phyloP scores from a whole-genome alignment of 2,329 filamentous ascomycete species.

The Diaporthe sp. region DNA sequence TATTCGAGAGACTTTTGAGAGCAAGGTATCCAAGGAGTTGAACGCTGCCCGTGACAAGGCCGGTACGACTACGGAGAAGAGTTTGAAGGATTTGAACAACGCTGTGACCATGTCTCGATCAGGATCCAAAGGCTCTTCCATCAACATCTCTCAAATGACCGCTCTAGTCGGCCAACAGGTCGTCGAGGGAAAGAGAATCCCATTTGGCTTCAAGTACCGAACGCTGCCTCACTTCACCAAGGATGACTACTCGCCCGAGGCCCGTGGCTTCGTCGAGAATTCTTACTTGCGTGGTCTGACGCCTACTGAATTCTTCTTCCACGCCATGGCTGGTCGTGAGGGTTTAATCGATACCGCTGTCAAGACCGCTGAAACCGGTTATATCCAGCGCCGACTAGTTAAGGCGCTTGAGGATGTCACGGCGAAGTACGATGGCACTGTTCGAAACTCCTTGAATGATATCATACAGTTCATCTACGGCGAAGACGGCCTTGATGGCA shows the following conservation, averaged over 20 bases:
- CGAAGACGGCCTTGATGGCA: constrained; percentile 95
- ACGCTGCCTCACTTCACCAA: constrained; percentile 98
- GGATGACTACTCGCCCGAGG: constrained; percentile 97
- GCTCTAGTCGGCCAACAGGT: constrained; percentile 98
- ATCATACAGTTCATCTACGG: constrained; percentile 98
- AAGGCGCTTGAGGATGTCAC: constrained; percentile 98
- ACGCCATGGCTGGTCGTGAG: constrained; percentile 99
- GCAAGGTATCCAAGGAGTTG: constrained; percentile 91
- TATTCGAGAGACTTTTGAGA: constrained; percentile 97
- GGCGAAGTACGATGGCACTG: constrained; percentile 96
- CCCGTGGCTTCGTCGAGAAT: constrained; percentile 97
- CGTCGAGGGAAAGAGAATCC: constrained; percentile 98
- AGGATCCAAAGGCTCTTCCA: constrained; percentile 97
- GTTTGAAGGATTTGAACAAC: constrained; percentile 95
- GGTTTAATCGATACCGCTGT: constrained; percentile 99
- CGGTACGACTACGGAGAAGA: constrained; percentile 90
- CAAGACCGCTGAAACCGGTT: constrained; percentile 98
- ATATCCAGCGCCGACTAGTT: constrained; percentile 97
- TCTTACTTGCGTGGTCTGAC: constrained; percentile 97
- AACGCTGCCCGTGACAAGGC: constrained; percentile 97
- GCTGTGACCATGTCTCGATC: constrained; percentile 96
- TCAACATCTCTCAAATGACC: constrained; percentile 99
- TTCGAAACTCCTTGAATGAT: constrained; percentile 95
- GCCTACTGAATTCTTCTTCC: constrained; percentile 98
- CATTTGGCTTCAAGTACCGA: constrained; percentile 98